Base-by-base conservation (phyloP, 2,329 filamentous ascomycete species). In the Trichoderma atroviride region DNA sequence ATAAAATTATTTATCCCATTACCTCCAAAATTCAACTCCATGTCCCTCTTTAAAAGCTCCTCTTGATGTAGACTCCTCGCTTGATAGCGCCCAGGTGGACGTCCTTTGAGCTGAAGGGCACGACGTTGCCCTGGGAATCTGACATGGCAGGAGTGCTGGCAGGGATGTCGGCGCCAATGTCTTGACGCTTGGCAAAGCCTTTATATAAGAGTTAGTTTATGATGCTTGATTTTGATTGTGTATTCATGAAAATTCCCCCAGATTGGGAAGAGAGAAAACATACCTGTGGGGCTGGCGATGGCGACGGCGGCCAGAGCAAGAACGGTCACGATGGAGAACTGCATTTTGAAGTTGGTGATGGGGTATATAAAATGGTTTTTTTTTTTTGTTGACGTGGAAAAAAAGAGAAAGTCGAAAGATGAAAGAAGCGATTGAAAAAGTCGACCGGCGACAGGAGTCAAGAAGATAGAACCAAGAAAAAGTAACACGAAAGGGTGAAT, bases 381-480 rank as follows among this genome's bases (percentile, higher is more conserved):
- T 52, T 52, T 52, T 65, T 3, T n/a, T 53, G n/a, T 65, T 65
- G 22, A 2, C 40, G 52, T 24, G 33, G 40, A 43, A 31, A 59
- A 59, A 35, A 57, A n/a, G 24, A 53, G 16, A 65, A 31, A 24
- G 65, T 6, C 16, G 37, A 65, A 70, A 73, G 65, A 73, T 77
- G 71, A 73, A 76, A 61, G 68, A 59, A 67, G 74, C 70, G 57
- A 68, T 60, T 61, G 65, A 64, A 75, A 75, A 78, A 77, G 84
- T 86, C 84, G 84, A 76, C 84, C 84, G 83, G 84, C 84, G 84
- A 86, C 84, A 76, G 76, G 75, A 72, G 55, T 62, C 66, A 70
- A 70, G 58, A 55, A 60, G 64, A 69, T 59, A 53, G 55, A 69
- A 70, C 64, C 58, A 43, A 70, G 58, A 64, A 63, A 60, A 59